Evolutionary conservation across 306 rosid genomes (phyloP), one percentile per base, ranked within the genome.

Genomic region (Calophaca sinica): DNA sequence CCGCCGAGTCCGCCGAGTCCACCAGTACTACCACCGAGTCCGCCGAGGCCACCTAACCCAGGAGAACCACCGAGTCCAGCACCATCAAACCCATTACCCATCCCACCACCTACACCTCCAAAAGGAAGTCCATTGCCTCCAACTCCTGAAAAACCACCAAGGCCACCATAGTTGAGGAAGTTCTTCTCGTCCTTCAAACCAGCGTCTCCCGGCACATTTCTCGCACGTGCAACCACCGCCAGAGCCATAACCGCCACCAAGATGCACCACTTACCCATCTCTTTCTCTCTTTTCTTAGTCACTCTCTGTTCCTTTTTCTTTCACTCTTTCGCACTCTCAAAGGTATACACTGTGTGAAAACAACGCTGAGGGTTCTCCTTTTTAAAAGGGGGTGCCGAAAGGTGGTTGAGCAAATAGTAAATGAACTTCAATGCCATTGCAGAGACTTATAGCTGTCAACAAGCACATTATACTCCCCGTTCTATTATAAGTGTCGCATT

Each of bases 151-250:
- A 53, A 83, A 5, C 90, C 94, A 5, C 87, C 97, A 10, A 77
- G 0, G 0, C 91, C 88, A 3, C 26, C 26, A 20, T 20, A 84
- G 35, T 74, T 33, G 26, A 70, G 1, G 79, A 90, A 44, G 81
- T 91, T 93, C 91, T 93, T 93, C 67, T 91, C 87, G 80, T 93
- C 97, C 46, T 75, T 71, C 55, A 89, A 29, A 26, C 86, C 89
- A 3, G 75, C 87, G 3, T 46, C 48, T 0, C 74, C 86, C 0
- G 93, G 96, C 11, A 71, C 79, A n/a, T 82, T 78, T 74, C 94
- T 87, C 9, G 84, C 81, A 60, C 36, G 70, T 9, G 85, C 52
- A 51, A 65, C 85, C 67, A 83, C 73, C 0, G 62, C 87, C 0
- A 93, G 84, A 75, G 89, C 82, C 48, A 80, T 44, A 52, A 71